These are phyloP conservation scores for Mangifera indica DNA, from an alignment of 345 rosid genomes.

Conservation along the genomic window DNA sequence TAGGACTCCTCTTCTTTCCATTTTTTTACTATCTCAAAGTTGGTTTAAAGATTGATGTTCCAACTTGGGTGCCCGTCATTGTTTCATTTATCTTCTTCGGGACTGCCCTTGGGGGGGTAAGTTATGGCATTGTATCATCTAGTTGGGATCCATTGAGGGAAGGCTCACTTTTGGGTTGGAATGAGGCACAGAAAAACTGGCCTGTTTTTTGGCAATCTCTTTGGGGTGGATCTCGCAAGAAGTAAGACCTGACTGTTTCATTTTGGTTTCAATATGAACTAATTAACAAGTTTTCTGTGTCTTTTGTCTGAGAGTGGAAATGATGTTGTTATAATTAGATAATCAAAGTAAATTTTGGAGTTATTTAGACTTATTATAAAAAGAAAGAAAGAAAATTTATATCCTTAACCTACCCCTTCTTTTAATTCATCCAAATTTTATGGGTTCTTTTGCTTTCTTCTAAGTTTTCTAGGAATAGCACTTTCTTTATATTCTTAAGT, in stretches of 20 bases:
- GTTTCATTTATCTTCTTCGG: slow-evolving; percentile 88
- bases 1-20: slow-evolving; percentile 80
- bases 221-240: slow-evolving; percentile 59
- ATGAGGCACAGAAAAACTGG: slow-evolving; percentile 90
- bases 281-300: background rate
- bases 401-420: too few relatives aligned
- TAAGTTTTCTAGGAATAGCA: too few relatives aligned
- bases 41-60: slow-evolving; percentile 72
- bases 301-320: background rate
- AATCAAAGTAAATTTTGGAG: background rate
- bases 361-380: too few relatives aligned
- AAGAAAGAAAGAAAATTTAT: too few relatives aligned
- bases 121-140: slow-evolving; percentile 88
- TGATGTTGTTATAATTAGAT: background rate
- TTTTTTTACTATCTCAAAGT: slow-evolving; percentile 88
- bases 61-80: slow-evolving; percentile 81
- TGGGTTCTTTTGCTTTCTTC: too few relatives aligned
- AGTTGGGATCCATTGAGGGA: slow-evolving; percentile 97
- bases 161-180: slow-evolving; percentile 93
- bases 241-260: slow-evolving; percentile 23
- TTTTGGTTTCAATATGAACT: too few relatives aligned
- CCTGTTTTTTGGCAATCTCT: slow-evolving; percentile 95
- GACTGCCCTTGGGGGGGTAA: slow-evolving; percentile 74
- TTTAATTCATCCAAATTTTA: too few relatives aligned
- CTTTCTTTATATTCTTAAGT: too few relatives aligned